Conservation (phyloP, 257 asterid genomes). For the Avicennia marina region DNA sequence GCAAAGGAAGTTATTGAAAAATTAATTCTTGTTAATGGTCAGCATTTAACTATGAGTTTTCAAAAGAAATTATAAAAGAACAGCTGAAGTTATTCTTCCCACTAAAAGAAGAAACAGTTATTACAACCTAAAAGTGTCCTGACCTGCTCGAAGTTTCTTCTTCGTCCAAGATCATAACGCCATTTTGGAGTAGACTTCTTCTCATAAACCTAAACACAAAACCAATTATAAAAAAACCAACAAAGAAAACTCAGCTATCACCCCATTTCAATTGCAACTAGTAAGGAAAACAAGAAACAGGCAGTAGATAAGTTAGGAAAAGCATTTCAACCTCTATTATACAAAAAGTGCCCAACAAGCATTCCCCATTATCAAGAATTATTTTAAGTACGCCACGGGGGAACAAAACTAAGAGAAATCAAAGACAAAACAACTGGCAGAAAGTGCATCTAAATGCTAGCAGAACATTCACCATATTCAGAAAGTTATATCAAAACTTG, state of each 20-base stretch:
- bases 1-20: too few relatives aligned
- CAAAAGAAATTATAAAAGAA: too few relatives aligned
- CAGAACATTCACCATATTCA: conserved; percentile 5
- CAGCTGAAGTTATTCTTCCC: conserved; percentile 7
- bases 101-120: too few relatives aligned
- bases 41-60: too few relatives aligned
- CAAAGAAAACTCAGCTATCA: background rate
- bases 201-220: conserved; percentile 76
- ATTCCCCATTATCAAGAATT: background rate
- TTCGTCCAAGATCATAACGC: conserved; percentile 97
- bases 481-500: conserved; percentile 9
- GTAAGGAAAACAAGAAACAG: background rate
- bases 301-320: conserved; percentile 3
- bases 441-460: background rate
- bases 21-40: too few relatives aligned
- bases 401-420: background rate
- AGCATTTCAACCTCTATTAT: conserved; percentile 8
- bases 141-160: conserved; percentile 83
- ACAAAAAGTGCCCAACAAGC: background rate
- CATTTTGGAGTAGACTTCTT: conserved; percentile 82
- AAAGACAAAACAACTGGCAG: background rate
- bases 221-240: conserved; percentile 11
- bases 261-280: background rate
- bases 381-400: background rate
- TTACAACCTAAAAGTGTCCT: conserved; percentile 23